Percentiles rank a stretch among this genome's conserved stretches.
Conservation (phyloP, 129 eudicot genomes). For the Dittrichia graveolens region DNA sequence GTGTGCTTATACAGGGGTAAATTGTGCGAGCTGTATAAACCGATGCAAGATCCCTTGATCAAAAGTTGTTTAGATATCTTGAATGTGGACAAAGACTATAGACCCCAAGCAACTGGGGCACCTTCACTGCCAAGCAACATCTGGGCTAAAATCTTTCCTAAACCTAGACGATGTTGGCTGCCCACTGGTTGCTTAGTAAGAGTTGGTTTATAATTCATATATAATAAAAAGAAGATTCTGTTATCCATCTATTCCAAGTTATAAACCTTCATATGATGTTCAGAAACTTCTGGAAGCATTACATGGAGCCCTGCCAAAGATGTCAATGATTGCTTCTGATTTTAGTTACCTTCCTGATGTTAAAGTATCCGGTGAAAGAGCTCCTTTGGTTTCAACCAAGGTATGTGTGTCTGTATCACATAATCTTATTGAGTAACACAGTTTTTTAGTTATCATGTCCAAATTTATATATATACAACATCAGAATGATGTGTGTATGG, state of each 20-base stretch:
- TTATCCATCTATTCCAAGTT: conserved; percentile 24
- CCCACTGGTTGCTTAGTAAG: conserved; percentile 95
- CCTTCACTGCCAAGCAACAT: conserved; percentile 46
- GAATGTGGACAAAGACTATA: conserved; percentile 56
- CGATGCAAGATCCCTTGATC: conserved; percentile 77
- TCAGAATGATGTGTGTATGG: no score
- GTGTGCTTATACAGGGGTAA: conserved; percentile 46
- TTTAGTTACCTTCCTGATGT: conserved; percentile 97
- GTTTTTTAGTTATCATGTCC: background rate
- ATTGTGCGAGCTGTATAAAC: conserved; percentile 72
- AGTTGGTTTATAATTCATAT: background rate
- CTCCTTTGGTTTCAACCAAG: conserved; percentile 92
- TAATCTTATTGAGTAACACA: no score
- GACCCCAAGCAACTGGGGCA: conserved; percentile 40
- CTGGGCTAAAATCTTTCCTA: conserved; percentile 79
- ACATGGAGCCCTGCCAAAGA: conserved; percentile 91
- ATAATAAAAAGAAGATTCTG: background rate
- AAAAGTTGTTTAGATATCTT: conserved; percentile 67
- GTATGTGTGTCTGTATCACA: conserved; percentile 39
- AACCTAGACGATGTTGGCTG: conserved; percentile 86
- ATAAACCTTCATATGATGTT: conserved; percentile 2
- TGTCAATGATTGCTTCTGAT: conserved; percentile 96
- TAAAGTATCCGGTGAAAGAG: conserved; percentile 83
- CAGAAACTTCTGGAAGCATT: conserved; percentile 87
- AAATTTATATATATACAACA: no score